Evolutionary conservation across 2,329 filamentous ascomycete species (phyloP).

Genomic region (Amphichorda felina): DNA sequence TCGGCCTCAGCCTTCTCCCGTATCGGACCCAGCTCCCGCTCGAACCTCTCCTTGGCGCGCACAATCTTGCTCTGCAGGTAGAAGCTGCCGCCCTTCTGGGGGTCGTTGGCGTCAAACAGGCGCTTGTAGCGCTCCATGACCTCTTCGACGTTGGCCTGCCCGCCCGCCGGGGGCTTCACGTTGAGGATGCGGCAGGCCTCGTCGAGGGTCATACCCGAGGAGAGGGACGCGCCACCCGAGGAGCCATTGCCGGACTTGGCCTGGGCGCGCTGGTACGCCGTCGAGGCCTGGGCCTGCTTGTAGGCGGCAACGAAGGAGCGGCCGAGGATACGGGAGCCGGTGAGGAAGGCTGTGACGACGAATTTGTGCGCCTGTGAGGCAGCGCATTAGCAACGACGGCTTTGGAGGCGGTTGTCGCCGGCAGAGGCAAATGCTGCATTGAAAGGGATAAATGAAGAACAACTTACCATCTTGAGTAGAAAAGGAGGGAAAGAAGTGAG

Average conservation of each 20-base stretch:
- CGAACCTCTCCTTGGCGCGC: slow-evolving; percentile 81
- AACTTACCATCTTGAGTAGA: slow-evolving; percentile 13
- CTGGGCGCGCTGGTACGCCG: slow-evolving; percentile 66
- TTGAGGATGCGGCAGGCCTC: slow-evolving; percentile 97
- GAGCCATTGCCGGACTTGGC: slow-evolving; percentile 47
- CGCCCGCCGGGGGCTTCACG: slow-evolving; percentile 69
- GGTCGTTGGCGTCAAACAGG: slow-evolving; percentile 88
- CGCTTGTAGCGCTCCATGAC: slow-evolving; percentile 85
- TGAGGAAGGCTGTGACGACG: slow-evolving; percentile 82
- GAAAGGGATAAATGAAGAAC: not conserved
- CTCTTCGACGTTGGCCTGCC: slow-evolving; percentile 65
- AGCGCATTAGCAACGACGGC: not conserved
- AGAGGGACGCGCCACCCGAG: slow-evolving; percentile 37
- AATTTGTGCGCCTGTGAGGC: slow-evolving; percentile 69
- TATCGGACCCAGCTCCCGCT: slow-evolving; percentile 68
- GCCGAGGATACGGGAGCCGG: slow-evolving; percentile 82
- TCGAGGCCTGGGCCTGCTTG: slow-evolving; percentile 83
- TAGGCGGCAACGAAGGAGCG: slow-evolving; percentile 91
- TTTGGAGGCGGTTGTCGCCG: not conserved
- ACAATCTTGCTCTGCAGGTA: slow-evolving; percentile 97
- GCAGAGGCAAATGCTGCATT: not conserved
- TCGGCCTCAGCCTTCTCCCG: slow-evolving; percentile 62
- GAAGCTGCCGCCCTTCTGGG: slow-evolving; percentile 91
- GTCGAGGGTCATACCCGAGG: slow-evolving; percentile 76
- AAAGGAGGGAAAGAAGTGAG: not conserved